Base-by-base conservation (phyloP, 1,284 basidiomycete species). In the Marasmius fiardii region DNA sequence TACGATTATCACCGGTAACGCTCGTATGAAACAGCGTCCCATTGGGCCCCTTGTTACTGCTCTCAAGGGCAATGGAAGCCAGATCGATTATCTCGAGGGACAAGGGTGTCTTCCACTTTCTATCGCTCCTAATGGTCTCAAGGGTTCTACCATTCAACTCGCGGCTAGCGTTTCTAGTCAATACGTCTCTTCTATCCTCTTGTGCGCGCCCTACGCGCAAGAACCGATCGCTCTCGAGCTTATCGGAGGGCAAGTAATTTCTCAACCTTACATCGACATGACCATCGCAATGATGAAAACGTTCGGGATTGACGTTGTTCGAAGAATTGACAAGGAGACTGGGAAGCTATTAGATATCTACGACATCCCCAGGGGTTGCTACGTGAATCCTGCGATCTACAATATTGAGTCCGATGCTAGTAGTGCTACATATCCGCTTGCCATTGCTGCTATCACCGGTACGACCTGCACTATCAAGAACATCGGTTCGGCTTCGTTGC, bases 201-300 rank as follows among this genome's bases (percentile, higher is more conserved):
- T 99, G 35, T 97, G 94, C 66, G 95, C 96, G 0, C 96, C 96
- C 0, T 99, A 98, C 68, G 95, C 96, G 1, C 68, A 74, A 37
- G 81, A 93, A 65, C 79, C 88, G 12, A 83, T 98, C 60, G 88
- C 86, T 4, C 86, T 99, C 57, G 92, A 97, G 73, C 85, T 99
- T 58, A 90, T 86, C 0, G 95, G 95, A 23, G 94, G 92, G 3
- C 85, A 91, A 65, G 97, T 99, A 68, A 98, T 99, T 71, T 97
- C 94, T 18, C 96, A 98, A 74, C 95, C 95, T 2, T 99, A 99
- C 78, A 99, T 99, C 72, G 95, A 99, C 75, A 98, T 99, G 95
- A 99, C 97, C 4, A 90, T 98, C 62, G 88, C 94, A 7, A 97
- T 99, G 90, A 99, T 99, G 97, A 79, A 80, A 57, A 83, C 89